Evolutionary conservation across 1,284 basidiomycete genomes (phyloP), one percentile per base, ranked within the genome.

Genomic region (Ustilago crameri): DNA sequence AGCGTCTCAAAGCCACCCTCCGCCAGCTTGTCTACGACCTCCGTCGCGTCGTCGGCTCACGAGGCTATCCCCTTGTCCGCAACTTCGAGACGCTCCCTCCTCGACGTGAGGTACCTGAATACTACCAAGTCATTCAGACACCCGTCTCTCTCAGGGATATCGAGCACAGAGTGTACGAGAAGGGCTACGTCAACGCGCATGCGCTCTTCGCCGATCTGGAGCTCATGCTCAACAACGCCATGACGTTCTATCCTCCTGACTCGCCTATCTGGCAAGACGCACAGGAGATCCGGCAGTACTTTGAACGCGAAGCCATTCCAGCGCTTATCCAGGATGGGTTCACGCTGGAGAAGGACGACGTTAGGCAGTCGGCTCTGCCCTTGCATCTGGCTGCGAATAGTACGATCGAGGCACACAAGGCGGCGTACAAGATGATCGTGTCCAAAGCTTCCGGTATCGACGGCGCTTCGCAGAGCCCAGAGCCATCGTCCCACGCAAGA

Each of bases 171-270:
- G 65, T 78, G 23, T 58, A 53, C n/a, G 50, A 57, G 17, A 81
- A 77, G 40, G 53, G 35, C 37, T 83, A 82, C 65, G 67, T 75
- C 51, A 81, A 76, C 37, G 68, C 78, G 0, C 51, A 80, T 40
- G 75, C 75, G 8, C 66, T 81, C 17, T 69, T 81, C 47, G 35
- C 48, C 22, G 80, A 81, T 37, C 51, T 83, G 32, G 59, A 72
- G 45, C 64, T 67, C 24, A 83, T 83, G 80, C 71, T 81, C 45
- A 68, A 70, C 69, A 83, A 83, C 52, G 81, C 81, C 12, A 64
- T 80, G 56, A 68, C 67, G 41, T 83, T 70, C 64, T 80, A 81
- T 40, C 69, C 78, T 48, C 73, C 75, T 14, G 58, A 69, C 17
- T 69, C 73, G 17, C 42, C 51, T 4, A 61, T 81, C 22, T 81